A percentile compares a stretch with the other conserved stretches of the same genome.
Evolutionary conservation across 352 stramenopile species (phyloP).

Genomic region (Globisporangium rhizosaccharum): DNA sequence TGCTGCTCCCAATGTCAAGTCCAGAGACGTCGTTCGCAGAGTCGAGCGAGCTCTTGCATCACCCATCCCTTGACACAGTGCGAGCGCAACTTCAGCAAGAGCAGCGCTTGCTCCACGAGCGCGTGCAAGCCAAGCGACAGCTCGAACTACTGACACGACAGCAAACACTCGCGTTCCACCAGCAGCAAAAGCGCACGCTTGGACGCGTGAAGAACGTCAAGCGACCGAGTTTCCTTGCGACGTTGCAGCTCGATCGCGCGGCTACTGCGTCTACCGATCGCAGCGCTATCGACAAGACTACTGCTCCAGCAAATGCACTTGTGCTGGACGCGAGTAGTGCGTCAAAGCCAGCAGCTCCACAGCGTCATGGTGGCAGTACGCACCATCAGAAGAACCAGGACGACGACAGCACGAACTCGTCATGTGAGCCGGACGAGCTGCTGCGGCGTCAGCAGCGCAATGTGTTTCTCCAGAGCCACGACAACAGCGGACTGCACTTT

Average conservation of each 20-base stretch:
- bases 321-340: neutral
- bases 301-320: neutral
- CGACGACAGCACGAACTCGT: neutral
- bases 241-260: slow-evolving; percentile 20
- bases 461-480: slow-evolving; percentile 12
- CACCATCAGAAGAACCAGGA: neutral
- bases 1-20: neutral
- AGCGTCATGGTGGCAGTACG: neutral
- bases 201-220: slow-evolving; percentile 9
- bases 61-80: neutral
- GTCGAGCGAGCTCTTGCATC: neutral
- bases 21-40: neutral
- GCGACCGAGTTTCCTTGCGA: slow-evolving; percentile 25
- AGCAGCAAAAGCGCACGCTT: slow-evolving; percentile 18
- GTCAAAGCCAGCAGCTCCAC: neutral
- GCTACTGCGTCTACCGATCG: neutral
- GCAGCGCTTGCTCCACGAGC: slow-evolving; percentile 8
- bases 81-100: slow-evolving; percentile 5
- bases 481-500: slow-evolving; percentile 20
- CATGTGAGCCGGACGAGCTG: too few species aligned
- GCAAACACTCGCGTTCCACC: slow-evolving; percentile 14
- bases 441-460: slow-evolving; percentile 11
- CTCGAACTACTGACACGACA: slow-evolving; percentile 11
- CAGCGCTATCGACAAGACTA: neutral
- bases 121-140: slow-evolving; percentile 13